These are phyloP conservation scores for Scheffersomyces amazonensis DNA, from an alignment of 805 yeast genomes.

Conservation along the genomic window DNA sequence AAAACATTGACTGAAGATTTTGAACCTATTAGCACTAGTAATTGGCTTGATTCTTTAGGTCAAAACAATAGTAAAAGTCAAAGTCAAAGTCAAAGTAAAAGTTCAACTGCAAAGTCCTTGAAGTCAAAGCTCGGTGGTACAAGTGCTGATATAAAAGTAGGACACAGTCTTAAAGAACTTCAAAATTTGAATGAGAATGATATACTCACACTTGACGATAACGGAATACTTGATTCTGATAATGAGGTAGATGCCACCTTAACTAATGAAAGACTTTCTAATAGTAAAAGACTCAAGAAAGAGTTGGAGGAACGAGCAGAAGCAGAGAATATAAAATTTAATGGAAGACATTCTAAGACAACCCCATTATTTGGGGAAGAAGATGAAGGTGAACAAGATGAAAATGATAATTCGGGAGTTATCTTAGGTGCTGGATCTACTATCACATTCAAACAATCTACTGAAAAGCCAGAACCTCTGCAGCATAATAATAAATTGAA, in stretches of 20 bases:
- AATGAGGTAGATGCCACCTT: slow-evolving; percentile 31
- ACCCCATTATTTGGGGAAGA: slow-evolving; percentile 6
- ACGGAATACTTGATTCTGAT: slow-evolving; percentile 30
- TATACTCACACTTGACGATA: slow-evolving; percentile 58
- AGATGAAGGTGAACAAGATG: slow-evolving; percentile 11
- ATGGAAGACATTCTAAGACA: slow-evolving; percentile 14
- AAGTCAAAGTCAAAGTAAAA: neutral
- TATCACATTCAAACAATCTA: neutral
- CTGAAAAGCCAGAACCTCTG: neutral
- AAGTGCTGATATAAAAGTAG: slow-evolving; percentile 31
- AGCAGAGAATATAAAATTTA: slow-evolving; percentile 19
- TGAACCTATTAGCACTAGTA: slow-evolving; percentile 31
- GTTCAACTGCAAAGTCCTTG: slow-evolving; percentile 2
- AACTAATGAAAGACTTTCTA: slow-evolving; percentile 32
- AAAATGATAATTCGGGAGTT: neutral
- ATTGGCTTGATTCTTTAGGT: slow-evolving; percentile 39
- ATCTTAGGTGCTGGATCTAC: neutral
- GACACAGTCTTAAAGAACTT: slow-evolving; percentile 45
- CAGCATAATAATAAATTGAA: neutral
- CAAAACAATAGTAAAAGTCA: slow-evolving; percentile 7
- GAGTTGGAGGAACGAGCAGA: slow-evolving; percentile 23
- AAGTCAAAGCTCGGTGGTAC: slow-evolving; percentile 4
- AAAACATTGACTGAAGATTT: slow-evolving; percentile 21
- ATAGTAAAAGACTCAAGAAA: slow-evolving; percentile 23
- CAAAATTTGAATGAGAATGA: slow-evolving; percentile 35